Conservation (phyloP, 2,329 filamentous ascomycete species). For the Monosporascus cannonballus region DNA sequence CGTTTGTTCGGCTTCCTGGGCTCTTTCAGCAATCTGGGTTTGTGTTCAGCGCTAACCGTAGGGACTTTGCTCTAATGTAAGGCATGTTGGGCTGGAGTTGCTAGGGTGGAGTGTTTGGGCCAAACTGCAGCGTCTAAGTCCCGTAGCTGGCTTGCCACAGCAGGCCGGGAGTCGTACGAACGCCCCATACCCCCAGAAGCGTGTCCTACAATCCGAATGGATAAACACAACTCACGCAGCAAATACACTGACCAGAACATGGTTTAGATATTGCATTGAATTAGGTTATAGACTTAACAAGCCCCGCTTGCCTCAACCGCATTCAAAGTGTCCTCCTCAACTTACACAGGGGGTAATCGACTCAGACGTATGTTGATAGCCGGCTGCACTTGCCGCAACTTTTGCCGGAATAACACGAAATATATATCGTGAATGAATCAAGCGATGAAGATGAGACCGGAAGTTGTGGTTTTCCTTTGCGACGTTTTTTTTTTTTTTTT, state of each 20-base stretch:
- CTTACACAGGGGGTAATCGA: conserved; percentile 8
- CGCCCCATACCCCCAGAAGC: conserved; percentile 11
- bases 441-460: conserved; percentile 4
- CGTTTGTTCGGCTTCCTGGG: not conserved
- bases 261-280: not conserved
- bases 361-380: conserved; percentile 10
- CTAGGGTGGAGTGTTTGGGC: conserved; percentile 9
- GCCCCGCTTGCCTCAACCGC: conserved; percentile 1
- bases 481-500: conserved; percentile 9
- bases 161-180: conserved; percentile 15
- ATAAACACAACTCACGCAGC: conserved; percentile 4
- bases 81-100: conserved; percentile 12
- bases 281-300: conserved; percentile 1
- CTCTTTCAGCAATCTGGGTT: not conserved
- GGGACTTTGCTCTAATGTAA: conserved; percentile 3
- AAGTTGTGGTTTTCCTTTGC: conserved; percentile 1
- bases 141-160: conserved; percentile 15
- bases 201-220: not conserved
- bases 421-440: conserved; percentile 4
- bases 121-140: conserved; percentile 9
- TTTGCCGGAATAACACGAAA: conserved; percentile 1
- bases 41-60: not conserved
- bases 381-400: conserved; percentile 13
- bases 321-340: conserved; percentile 4
- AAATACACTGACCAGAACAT: not conserved